Evolutionary conservation across 805 yeast species (phyloP).

Genomic region (Yarrowia sp.): DNA sequence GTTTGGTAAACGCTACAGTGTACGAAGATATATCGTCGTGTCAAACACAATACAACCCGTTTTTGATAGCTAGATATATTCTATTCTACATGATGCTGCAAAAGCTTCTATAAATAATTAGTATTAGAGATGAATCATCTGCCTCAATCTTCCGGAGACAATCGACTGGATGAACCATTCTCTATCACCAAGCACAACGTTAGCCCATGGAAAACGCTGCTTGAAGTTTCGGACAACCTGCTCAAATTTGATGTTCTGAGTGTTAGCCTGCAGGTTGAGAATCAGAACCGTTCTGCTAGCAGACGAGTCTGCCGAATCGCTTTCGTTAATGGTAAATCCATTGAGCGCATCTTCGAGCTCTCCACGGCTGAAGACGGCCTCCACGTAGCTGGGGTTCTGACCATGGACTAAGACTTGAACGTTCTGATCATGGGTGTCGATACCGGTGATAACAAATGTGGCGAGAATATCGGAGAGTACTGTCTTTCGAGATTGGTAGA

Average conservation of each 20-base stretch:
- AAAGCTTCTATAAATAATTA: constrained; percentile 10
- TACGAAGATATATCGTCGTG: not conserved
- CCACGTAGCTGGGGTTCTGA: not conserved
- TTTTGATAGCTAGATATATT: not conserved
- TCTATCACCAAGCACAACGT: constrained; percentile 10
- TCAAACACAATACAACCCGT: no score
- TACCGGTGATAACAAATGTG: constrained; percentile 12
- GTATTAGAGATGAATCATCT: not conserved
- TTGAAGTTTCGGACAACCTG: not conserved
- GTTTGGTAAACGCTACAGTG: no score
- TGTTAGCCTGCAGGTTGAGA: not conserved
- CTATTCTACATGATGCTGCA: not conserved
- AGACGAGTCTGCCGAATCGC: not conserved
- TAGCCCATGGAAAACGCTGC: constrained; percentile 1
- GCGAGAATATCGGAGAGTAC: not conserved
- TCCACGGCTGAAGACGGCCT: not conserved
- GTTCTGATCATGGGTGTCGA: not conserved
- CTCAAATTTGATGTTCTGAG: not conserved
- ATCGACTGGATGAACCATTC: constrained; percentile 18
- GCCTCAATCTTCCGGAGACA: constrained; percentile 7
- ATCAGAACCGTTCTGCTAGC: not conserved
- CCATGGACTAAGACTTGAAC: constrained; percentile 11
- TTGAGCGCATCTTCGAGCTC: not conserved
- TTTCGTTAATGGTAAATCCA: not conserved
- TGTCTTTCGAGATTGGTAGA: not conserved